These are phyloP conservation scores for Erysiphe neolycopersici DNA, from an alignment of 2,329 filamentous ascomycete genomes.

Conservation along the genomic window DNA sequence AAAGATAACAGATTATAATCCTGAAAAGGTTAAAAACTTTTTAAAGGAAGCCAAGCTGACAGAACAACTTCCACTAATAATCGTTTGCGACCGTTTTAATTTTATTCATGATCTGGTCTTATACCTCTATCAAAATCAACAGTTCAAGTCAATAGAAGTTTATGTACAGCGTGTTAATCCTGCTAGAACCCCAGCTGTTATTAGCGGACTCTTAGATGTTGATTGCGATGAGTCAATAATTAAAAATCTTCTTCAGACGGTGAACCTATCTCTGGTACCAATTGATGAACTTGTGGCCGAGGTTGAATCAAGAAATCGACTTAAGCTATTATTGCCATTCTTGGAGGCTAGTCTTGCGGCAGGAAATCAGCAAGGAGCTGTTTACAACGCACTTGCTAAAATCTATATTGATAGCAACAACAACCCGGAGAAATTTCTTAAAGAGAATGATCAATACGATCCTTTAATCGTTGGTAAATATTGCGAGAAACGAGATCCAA, in stretches of 20 bases:
- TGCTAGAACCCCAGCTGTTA: slow-evolving; percentile 64
- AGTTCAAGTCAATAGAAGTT: slow-evolving; percentile 95
- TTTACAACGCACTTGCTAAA: slow-evolving; percentile 93
- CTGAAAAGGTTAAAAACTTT: slow-evolving; percentile 98
- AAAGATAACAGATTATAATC: slow-evolving; percentile 30
- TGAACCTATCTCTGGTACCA: slow-evolving; percentile 61
- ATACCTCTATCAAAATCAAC: slow-evolving; percentile 95
- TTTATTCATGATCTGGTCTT: slow-evolving; percentile 92
- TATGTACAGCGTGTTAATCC: slow-evolving; percentile 97
- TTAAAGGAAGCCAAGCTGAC: slow-evolving; percentile 81
- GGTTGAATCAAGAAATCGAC: slow-evolving; percentile 83
- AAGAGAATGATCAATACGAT: slow-evolving; percentile 93
- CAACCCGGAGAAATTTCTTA: slow-evolving; percentile 89
- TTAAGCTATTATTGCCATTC: slow-evolving; percentile 91
- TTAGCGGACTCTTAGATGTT: slow-evolving; percentile 82
- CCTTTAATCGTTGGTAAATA: slow-evolving; percentile 84
- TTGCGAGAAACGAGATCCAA: slow-evolving; percentile 95
- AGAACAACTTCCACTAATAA: slow-evolving; percentile 88
- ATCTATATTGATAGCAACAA: slow-evolving; percentile 99
- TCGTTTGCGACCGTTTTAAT: slow-evolving; percentile 97
- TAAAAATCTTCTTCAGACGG: slow-evolving; percentile 65
- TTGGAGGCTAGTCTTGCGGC: slow-evolving; percentile 70
- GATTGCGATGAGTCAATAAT: slow-evolving; percentile 95
- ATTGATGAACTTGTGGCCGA: slow-evolving; percentile 86
- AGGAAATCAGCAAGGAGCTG: slow-evolving; percentile 86